phyloP scores from a whole-genome alignment of 2,329 filamentous ascomycete species.

The Calycina herbarum region DNA sequence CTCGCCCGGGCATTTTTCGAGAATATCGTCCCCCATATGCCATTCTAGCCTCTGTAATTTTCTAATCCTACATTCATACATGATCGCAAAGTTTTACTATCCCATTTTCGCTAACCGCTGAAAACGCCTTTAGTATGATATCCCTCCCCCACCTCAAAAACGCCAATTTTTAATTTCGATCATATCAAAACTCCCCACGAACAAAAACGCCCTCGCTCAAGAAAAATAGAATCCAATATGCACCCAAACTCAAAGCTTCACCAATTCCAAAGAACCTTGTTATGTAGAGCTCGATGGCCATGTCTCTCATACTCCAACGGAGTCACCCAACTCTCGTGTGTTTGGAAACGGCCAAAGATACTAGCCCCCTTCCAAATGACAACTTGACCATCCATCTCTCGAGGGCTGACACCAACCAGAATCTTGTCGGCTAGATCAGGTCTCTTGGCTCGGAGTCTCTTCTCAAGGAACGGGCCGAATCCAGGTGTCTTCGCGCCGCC shows the following conservation, averaged over 20 bases:
- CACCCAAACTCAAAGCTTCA: slow-evolving; percentile 16
- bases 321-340: slow-evolving; percentile 95
- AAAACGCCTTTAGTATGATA: not conserved
- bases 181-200: not conserved
- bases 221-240: not conserved
- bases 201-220: slow-evolving; percentile 4
- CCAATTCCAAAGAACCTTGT: slow-evolving; percentile 60
- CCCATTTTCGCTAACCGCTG: not conserved
- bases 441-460: slow-evolving; percentile 68
- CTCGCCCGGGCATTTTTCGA: too few relatives aligned
- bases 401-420: slow-evolving; percentile 68
- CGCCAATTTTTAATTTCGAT: slow-evolving; percentile 1
- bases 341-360: slow-evolving; percentile 81
- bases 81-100: not conserved
- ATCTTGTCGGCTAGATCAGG: slow-evolving; percentile 62
- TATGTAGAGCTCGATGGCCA: slow-evolving; percentile 77
- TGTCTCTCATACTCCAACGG: slow-evolving; percentile 84
- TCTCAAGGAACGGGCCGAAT: slow-evolving; percentile 81
- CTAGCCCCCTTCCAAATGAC: slow-evolving; percentile 97
- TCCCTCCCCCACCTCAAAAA: not conserved
- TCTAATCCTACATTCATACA: slow-evolving; percentile 1
- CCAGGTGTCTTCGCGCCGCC: slow-evolving; percentile 79
- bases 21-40: too few relatives aligned
- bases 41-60: not conserved
- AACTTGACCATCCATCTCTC: slow-evolving; percentile 96